Base-by-base conservation (phyloP, 208 protist genomes). In the Phytomonas serpens region DNA sequence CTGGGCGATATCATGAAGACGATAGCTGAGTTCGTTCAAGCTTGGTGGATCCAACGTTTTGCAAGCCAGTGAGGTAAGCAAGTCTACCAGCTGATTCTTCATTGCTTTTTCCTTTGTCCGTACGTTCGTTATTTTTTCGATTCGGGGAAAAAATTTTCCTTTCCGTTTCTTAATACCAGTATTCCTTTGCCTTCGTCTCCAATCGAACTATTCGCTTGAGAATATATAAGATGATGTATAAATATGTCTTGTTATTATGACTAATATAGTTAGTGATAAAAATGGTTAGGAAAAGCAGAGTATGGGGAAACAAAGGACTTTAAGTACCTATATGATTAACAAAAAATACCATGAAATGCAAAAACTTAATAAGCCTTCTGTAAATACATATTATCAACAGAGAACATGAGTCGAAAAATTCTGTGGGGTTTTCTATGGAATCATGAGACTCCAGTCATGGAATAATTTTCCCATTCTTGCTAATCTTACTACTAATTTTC, bases 31-130 rank as follows among this genome's bases (percentile, higher is more conserved):
- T 68, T 82, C 70, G 11, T 69, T 63, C 38, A 83, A 69, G 62
- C 74, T 64, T 37, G 77, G 65, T 23, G 71, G 76, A 57, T 80
- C 75, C 23, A 85, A 79, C 31, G 77, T 74, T 57, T 75, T 64
- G 61, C 74, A 77, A n/a, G 79, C 72, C 19, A 85, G 75, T 37
- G 75, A 69, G 57, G 78, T 62, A 34, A 85, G 68, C 51, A 75
- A 72, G 11, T 81, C 77, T n/a, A 84, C 68, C 64, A 82, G 64
- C 2, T 77, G 66, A 16, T 74, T 69, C 67, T 82, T 76, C 66
- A 77, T 36, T 19, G 52, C 36, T 10, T 38, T 2, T 13, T 13
- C 7, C 42, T 7, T 11, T 68, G 3, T 16, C 3, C 23, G 3
- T 32, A 7, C 36, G 63, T 19, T 19, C 29, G 0, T n/a, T 42